phyloP scores from a whole-genome alignment of 768 basidiomycete species.

The Pleurotus giganteus region DNA sequence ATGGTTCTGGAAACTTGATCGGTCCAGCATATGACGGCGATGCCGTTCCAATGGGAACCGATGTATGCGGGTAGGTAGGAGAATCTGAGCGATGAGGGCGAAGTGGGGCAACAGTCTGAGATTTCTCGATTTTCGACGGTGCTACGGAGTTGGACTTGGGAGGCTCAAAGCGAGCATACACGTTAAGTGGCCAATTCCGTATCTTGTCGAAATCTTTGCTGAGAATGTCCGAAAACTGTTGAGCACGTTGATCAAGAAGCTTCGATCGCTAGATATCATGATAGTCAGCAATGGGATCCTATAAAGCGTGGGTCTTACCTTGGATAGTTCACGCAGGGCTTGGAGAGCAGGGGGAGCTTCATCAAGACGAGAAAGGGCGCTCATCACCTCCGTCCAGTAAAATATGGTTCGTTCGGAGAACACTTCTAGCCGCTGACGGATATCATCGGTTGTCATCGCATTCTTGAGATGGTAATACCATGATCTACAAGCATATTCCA shows the following conservation, averaged over 20 bases:
- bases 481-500: constrained; percentile 15
- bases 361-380: neutral
- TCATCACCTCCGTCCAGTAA: constrained; percentile 12
- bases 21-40: neutral
- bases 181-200: constrained; percentile 3
- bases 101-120: neutral
- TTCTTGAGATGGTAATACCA: constrained; percentile 15
- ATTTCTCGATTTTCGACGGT: neutral
- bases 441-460: neutral
- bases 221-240: neutral
- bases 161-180: neutral
- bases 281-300: neutral
- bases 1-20: neutral
- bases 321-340: neutral
- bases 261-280: neutral
- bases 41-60: neutral
- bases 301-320: neutral
- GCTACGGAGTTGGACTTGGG: too few relatives aligned
- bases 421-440: neutral
- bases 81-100: neutral
- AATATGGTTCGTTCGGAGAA: constrained; percentile 5
- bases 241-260: neutral
- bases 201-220: neutral
- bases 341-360: neutral
- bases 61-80: neutral